A percentile compares a stretch with the other conserved stretches of the same genome.
Conservation (phyloP, 2,329 filamentous ascomycete species). For the Madurella fahalii region DNA sequence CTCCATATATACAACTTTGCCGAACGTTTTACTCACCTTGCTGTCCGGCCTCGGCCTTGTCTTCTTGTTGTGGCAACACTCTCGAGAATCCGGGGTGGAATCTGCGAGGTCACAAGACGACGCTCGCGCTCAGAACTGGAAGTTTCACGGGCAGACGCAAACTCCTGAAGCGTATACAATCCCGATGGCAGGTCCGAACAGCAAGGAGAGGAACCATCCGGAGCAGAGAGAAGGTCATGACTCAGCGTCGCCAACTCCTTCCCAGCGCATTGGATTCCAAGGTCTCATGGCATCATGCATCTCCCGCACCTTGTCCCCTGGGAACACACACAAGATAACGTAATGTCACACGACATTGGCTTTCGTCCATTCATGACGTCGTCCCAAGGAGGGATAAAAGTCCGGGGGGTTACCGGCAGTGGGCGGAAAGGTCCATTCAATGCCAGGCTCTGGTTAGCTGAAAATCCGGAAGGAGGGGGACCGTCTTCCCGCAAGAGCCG, state of each 20-base stretch:
- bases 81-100: slow-evolving; percentile 16
- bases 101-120: slow-evolving; percentile 16
- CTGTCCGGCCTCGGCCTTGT: slow-evolving; percentile 45
- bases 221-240: slow-evolving; percentile 19
- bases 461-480: slow-evolving; percentile 2
- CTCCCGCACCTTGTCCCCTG: slow-evolving; percentile 6
- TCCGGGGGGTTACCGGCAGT: slow-evolving; percentile 2
- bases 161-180: slow-evolving; percentile 26
- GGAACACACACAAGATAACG: slow-evolving; percentile 26
- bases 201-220: slow-evolving; percentile 35
- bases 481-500: not conserved
- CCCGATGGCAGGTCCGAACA: slow-evolving; percentile 37
- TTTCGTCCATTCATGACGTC: slow-evolving; percentile 6
- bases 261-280: slow-evolving; percentile 26
- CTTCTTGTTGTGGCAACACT: slow-evolving; percentile 30
- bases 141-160: slow-evolving; percentile 10
- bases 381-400: slow-evolving; percentile 3
- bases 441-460: slow-evolving; percentile 1
- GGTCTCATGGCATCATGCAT: slow-evolving; percentile 26
- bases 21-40: slow-evolving; percentile 49
- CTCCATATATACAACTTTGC: slow-evolving; percentile 45
- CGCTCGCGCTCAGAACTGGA: slow-evolving; percentile 6
- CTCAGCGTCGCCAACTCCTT: slow-evolving; percentile 26
- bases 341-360: slow-evolving; percentile 10
- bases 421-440: slow-evolving; percentile 4